Conservation (phyloP, 139 green algal species). For the Choricystis sp. region DNA sequence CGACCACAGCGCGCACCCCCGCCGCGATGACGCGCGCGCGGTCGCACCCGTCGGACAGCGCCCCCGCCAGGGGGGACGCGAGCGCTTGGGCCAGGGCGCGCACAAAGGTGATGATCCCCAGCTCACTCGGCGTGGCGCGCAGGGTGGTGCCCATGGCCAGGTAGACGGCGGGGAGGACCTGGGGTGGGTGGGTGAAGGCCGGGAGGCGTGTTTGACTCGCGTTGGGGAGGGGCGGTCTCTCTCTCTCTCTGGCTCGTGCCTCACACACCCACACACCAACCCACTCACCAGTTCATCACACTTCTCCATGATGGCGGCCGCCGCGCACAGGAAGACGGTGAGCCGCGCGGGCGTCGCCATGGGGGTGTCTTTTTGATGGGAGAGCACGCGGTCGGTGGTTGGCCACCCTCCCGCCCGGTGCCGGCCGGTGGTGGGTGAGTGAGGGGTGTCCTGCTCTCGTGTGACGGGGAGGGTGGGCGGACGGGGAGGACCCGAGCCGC, state of each 20-base stretch:
- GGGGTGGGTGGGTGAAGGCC: not conserved
- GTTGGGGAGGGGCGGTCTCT: not conserved
- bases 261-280: not conserved
- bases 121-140: constrained; percentile 38
- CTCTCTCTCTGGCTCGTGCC: not conserved
- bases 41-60: constrained; percentile 33
- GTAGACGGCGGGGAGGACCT: constrained; percentile 64
- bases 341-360: too few species aligned
- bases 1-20: constrained; percentile 49
- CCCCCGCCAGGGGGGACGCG: constrained; percentile 22
- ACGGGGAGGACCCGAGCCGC: too few species aligned
- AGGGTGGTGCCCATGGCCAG: constrained; percentile 38
- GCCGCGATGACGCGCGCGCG: constrained; percentile 33
- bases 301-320: not conserved
- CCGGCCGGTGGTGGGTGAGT: too few species aligned
- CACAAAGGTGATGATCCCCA: constrained; percentile 49
- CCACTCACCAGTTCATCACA: not conserved
- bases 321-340: not conserved
- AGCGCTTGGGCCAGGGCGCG: constrained; percentile 47
- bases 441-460: too few species aligned
- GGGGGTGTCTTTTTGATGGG: too few species aligned
- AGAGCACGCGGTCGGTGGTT: too few species aligned
- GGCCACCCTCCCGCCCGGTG: too few species aligned
- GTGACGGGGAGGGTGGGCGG: too few species aligned
- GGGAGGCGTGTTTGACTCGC: not conserved